A percentile compares a stretch with the other conserved stretches of the same genome.
These are phyloP conservation scores for Piedraia hortae DNA, from an alignment of 2,329 filamentous ascomycete species.

Conservation along the genomic window DNA sequence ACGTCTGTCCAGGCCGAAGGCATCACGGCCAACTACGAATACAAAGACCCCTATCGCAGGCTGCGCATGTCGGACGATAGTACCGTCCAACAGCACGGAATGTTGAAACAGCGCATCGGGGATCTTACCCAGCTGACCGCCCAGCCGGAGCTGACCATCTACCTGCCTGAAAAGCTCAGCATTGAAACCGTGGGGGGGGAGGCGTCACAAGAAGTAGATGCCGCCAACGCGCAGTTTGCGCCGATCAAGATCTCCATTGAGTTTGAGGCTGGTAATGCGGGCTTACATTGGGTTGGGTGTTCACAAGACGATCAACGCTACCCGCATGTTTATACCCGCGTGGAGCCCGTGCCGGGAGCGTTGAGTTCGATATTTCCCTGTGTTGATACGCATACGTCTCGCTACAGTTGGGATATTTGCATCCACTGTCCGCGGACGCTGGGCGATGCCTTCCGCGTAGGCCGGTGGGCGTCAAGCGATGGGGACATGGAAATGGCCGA, in stretches of 20 bases:
- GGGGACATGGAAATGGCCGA: slow-evolving; percentile 5
- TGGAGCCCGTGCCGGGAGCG: slow-evolving; percentile 48
- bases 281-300: slow-evolving; percentile 72
- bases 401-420: slow-evolving; percentile 67
- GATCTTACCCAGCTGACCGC: slow-evolving; percentile 23
- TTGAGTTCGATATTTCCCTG: slow-evolving; percentile 80
- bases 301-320: slow-evolving; percentile 56
- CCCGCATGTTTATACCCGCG: slow-evolving; percentile 74
- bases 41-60: slow-evolving; percentile 38
- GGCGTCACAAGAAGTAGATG: slow-evolving; percentile 11
- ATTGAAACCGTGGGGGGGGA: slow-evolving; percentile 32
- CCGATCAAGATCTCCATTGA: slow-evolving; percentile 42
- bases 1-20: slow-evolving; percentile 23
- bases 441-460: slow-evolving; percentile 37
- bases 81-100: slow-evolving; percentile 48
- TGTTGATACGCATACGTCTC: slow-evolving; percentile 56
- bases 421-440: slow-evolving; percentile 68
- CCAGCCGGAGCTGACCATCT: slow-evolving; percentile 30
- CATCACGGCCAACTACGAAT: slow-evolving; percentile 14
- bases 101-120: slow-evolving; percentile 41
- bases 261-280: slow-evolving; percentile 53
- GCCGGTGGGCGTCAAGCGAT: slow-evolving; percentile 10
- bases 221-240: slow-evolving; percentile 20
- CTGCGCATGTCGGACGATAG: slow-evolving; percentile 33
- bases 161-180: slow-evolving; percentile 30